Evolutionary conservation across 129 eudicot species (phyloP), one percentile per base, ranked within the genome.

Genomic region (Arctium lappa): DNA sequence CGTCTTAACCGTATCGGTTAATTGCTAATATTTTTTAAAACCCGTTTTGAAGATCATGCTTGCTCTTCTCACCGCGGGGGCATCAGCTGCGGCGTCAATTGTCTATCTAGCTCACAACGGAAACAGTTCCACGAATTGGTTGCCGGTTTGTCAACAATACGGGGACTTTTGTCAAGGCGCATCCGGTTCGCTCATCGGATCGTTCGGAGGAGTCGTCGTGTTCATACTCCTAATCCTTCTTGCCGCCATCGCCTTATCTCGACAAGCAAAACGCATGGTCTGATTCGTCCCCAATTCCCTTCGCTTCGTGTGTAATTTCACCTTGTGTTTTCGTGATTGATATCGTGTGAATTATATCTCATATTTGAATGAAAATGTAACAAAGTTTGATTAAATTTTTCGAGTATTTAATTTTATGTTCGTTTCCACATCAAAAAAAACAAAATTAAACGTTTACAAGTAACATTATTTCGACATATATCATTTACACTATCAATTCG

Each of bases 51-150:
- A 94, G 98, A 81, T 75, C 73, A 90, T 92, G 89, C 85, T 94
- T 75, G 92, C 87, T 79, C 82, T 92, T 10, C 80, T 92, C 0
- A 90, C 94, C 1, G 81, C 94, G 0, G 98, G 88, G 63, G 98
- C 98, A 34, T 92, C 97, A 2, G 92, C 97, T 7, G 92, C 97
- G 3, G 91, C 97, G 40, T 91, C 98, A 4, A 88, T 94, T 0
- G 89, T 94, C 66, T 94, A 95, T 81, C 76, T 95, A 44, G 99
- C 99, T 12, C 99, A 95, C 82, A 88, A 88, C 11, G 99, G 97
- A 73, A 94, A 88, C 77, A 65, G 86, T 53, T 86, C 94, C 3
- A 90, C 97, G 0, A 92, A 94, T 31, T 94, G 98, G 98, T 80
- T 88, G 46, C 91, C 99, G 3, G 90, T 95, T 12, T 95, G 99